Evolutionary conservation across 176 grass and related monocot genomes (phyloP).

Genomic region (Lolium perenne): DNA sequence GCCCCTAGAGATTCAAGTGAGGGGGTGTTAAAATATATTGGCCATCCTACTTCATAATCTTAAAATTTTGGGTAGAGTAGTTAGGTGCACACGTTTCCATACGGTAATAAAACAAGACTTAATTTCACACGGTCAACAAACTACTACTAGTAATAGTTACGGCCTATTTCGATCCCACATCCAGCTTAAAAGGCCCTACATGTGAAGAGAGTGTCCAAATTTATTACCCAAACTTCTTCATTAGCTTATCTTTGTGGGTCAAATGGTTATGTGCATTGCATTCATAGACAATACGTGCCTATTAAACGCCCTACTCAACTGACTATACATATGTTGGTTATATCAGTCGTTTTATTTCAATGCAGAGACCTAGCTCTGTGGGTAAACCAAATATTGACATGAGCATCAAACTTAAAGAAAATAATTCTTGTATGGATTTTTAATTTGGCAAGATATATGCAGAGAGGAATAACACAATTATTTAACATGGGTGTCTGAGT

Average conservation of each 20-base stretch:
- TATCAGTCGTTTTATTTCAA: background rate
- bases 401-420: background rate
- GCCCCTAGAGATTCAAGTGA: background rate
- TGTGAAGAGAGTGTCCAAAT: background rate
- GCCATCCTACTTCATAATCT: background rate
- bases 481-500: background rate
- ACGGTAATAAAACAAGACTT: background rate
- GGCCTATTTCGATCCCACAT: background rate
- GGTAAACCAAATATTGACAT: background rate
- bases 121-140: background rate
- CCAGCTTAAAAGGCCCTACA: background rate
- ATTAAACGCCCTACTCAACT: background rate
- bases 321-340: background rate
- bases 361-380: background rate
- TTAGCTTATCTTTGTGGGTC: background rate
- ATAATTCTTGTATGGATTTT: background rate
- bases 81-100: background rate
- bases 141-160: background rate
- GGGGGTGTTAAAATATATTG: background rate
- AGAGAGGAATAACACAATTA: background rate
- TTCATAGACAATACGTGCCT: background rate
- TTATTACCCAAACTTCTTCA: background rate
- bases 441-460: background rate
- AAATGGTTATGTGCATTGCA: background rate
- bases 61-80: background rate